Evolutionary conservation across 768 basidiomycete species (phyloP).

Genomic region (Bullera alba): DNA sequence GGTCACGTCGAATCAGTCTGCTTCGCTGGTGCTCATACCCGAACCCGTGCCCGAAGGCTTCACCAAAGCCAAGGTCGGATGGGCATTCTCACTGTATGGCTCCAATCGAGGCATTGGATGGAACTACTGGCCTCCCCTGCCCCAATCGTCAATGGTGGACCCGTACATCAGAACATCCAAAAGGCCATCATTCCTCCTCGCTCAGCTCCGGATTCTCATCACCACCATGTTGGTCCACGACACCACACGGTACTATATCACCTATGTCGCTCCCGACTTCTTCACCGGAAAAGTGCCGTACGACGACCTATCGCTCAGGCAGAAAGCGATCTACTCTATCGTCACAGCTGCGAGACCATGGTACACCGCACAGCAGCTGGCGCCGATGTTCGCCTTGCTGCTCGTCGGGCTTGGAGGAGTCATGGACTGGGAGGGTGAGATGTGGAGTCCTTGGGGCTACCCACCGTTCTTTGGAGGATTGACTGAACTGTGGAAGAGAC

Average conservation of each 20-base stretch:
- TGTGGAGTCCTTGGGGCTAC: constrained; percentile 34
- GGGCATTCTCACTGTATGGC: constrained; percentile 23
- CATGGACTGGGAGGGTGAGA: constrained; percentile 28
- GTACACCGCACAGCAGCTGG: constrained; percentile 6
- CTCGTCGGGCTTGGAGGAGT: constrained; percentile 19
- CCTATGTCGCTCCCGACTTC: constrained; percentile 10
- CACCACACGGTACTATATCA: constrained; percentile 17
- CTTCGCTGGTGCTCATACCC: constrained; percentile 1
- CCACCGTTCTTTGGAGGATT: constrained; percentile 30
- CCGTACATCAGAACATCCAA: constrained; percentile 22
- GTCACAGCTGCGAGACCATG: constrained; percentile 13
- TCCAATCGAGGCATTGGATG: constrained; percentile 27
- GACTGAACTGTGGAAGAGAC: constrained; percentile 25
- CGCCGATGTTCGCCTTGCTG: background rate
- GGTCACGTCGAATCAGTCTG: too few species aligned
- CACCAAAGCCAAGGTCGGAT: constrained; percentile 28
- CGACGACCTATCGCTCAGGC: background rate
- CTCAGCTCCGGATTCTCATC: constrained; percentile 1
- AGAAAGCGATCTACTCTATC: constrained; percentile 20
- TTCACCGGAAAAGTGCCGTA: constrained; percentile 22
- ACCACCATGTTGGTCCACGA: constrained; percentile 11
- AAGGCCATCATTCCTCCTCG: constrained; percentile 8
- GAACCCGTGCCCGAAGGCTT: constrained; percentile 27
- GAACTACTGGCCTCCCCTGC: constrained; percentile 14
- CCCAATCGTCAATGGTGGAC: constrained; percentile 7